Conservation (phyloP, 2,329 filamentous ascomycete species). For the Venturia effusa region DNA sequence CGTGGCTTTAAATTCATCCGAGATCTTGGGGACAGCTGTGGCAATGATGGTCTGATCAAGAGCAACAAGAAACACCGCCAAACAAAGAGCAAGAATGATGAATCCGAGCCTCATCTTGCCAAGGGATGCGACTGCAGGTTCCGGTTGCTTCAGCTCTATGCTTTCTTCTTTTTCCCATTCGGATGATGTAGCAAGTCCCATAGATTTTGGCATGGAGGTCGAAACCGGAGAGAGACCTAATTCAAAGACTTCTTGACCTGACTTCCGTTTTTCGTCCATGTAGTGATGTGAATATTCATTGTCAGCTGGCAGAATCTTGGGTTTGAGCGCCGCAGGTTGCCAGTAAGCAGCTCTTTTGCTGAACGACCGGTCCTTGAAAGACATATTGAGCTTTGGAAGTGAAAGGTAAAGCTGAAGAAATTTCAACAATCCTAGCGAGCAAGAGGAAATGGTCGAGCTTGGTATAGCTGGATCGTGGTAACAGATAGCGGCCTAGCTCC, state of each 20-base stretch:
- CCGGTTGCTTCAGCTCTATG: background rate
- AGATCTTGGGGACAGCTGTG: conserved; percentile 19
- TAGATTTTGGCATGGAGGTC: conserved; percentile 12
- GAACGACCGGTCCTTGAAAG: background rate
- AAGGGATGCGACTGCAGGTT: background rate
- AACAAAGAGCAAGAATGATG: conserved; percentile 9
- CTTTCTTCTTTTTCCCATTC: background rate
- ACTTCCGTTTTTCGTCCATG: background rate
- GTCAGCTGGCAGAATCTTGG: background rate
- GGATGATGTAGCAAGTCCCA: background rate
- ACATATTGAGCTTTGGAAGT: background rate
- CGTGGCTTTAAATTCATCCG: conserved; percentile 15
- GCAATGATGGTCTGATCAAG: conserved; percentile 23
- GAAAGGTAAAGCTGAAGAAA: background rate
- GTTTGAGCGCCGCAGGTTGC: background rate
- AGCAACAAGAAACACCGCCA: conserved; percentile 12
- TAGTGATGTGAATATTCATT: background rate
- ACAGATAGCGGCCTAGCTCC: background rate
- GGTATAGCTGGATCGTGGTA: background rate
- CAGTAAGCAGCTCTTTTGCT: background rate
- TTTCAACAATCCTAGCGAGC: background rate
- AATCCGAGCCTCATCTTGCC: background rate
- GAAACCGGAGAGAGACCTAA: background rate
- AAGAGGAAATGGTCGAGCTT: background rate
- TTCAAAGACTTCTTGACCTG: background rate